Evolutionary conservation across 805 yeast species (phyloP), one percentile per base, ranked within the genome.

Genomic region (Debaryomyces castellii): DNA sequence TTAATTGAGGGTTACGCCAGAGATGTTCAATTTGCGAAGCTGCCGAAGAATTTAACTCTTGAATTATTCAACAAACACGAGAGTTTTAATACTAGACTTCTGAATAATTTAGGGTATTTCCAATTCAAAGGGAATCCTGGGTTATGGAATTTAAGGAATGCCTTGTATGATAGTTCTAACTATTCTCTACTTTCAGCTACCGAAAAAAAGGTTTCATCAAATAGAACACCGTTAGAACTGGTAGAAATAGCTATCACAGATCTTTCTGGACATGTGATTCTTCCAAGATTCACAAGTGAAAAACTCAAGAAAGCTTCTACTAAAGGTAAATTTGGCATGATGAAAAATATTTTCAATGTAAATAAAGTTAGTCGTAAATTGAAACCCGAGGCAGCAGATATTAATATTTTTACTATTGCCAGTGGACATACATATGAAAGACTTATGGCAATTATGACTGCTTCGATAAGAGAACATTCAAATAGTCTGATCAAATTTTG

Each of bases 101-200:
- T 92, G 94, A 77, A 83, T 1, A 84, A 87, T 33, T 71, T 85
- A 50, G 97, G 97, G 0, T 92, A 92, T 62, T 79, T 86, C 44
- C 97, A 91, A 63, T 69, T 94, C 39, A 80, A 79, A 50, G 82
- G 86, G 0, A 73, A 71, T 41, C 94, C 95, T 1, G 96, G 96
- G 0, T 39, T 73, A 3, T 87, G 88, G 85, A 60, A 66, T 2
- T 59, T 88, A n/a, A 53, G 56, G 1, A 76, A 77, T 49, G 54
- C 59, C 8, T 59, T 59, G 3, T 72, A 80, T 1, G 52, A 64
- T 39, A 62, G 42, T 18, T 8, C 43, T 48, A 18, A 50, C 14
- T 65, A 55, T 40, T 52, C 57, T 4, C 45, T 72, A 23, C 50
- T 71, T 8, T 70, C 76, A 2, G 67, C 85, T 1, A 56, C 67